A percentile compares a stretch with the other conserved stretches of the same genome.
These are phyloP conservation scores for Coix lacrymajobi DNA, from an alignment of 176 grass and related monocot species.

Conservation along the genomic window DNA sequence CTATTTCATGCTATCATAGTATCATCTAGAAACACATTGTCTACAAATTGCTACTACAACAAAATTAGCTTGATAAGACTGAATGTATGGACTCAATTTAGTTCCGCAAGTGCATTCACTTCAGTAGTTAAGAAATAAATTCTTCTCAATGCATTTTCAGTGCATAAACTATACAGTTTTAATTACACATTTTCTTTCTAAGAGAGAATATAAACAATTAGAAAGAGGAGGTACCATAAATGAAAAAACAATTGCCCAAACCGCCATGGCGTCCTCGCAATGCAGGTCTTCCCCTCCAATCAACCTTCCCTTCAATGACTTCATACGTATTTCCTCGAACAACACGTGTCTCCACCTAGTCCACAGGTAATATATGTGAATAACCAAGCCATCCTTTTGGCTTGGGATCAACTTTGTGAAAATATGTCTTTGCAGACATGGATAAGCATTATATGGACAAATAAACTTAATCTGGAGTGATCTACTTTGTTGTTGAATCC, in stretches of 20 bases:
- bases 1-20: too few relatives aligned
- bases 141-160: not conserved
- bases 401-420: slow-evolving; percentile 1
- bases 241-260: slow-evolving; percentile 37
- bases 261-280: slow-evolving; percentile 49
- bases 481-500: not conserved
- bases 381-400: not conserved
- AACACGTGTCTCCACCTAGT: slow-evolving; percentile 11
- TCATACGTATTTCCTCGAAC: slow-evolving; percentile 18
- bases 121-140: not conserved
- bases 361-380: not conserved
- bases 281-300: slow-evolving; percentile 52
- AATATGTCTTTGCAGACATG: not conserved
- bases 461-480: not conserved
- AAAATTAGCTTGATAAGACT: not conserved
- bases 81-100: not conserved
- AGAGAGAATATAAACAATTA: not conserved
- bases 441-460: not conserved
- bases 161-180: not conserved
- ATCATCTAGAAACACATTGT: too few relatives aligned
- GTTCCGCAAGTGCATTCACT: not conserved
- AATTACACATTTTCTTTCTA: not conserved
- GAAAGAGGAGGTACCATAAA: slow-evolving; percentile 18
- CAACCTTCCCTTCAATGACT: slow-evolving; percentile 43
- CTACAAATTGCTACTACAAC: not conserved